These are phyloP conservation scores for Podospora anserina DNA, from an alignment of 495 filamentous ascomycete species.

Conservation along the genomic window DNA sequence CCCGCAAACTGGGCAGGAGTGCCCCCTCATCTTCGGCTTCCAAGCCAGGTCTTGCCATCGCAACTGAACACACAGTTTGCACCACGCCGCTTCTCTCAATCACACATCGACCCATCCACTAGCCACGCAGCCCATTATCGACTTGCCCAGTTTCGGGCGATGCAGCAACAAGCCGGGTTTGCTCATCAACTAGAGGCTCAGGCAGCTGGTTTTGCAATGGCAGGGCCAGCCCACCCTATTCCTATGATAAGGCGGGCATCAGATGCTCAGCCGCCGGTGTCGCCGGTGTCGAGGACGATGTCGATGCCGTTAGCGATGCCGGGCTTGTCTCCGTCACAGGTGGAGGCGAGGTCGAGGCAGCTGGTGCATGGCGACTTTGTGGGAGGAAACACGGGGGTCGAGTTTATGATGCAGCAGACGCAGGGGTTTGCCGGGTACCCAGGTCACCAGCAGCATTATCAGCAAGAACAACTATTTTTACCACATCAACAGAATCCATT, in stretches of 20 bases:
- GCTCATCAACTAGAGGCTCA: background rate
- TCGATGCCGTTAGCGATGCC: constrained; percentile 7
- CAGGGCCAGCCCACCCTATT: background rate
- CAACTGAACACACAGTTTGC: background rate
- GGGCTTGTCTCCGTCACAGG: constrained; percentile 1
- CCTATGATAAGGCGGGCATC: background rate
- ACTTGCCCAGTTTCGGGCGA: background rate
- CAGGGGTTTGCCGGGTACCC: background rate
- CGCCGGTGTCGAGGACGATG: constrained; percentile 5
- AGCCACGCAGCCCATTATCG: background rate
- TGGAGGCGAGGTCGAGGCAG: background rate
- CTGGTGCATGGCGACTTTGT: background rate
- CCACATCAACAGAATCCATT: background rate
- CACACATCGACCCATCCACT: background rate
- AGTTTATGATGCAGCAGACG: background rate
- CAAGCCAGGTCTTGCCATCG: constrained; percentile 1
- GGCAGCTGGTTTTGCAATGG: background rate
- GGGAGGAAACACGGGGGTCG: background rate
- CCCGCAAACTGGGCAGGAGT: background rate
- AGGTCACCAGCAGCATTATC: background rate
- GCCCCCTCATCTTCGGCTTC: background rate
- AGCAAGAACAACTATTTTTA: background rate
- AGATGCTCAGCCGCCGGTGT: background rate
- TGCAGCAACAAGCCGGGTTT: background rate
- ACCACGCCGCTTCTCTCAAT: background rate